Percentiles rank a stretch among this genome's conserved stretches.
phyloP scores from a whole-genome alignment of 2,329 filamentous ascomycete genomes.

The Pyrenochaeta sp. region DNA sequence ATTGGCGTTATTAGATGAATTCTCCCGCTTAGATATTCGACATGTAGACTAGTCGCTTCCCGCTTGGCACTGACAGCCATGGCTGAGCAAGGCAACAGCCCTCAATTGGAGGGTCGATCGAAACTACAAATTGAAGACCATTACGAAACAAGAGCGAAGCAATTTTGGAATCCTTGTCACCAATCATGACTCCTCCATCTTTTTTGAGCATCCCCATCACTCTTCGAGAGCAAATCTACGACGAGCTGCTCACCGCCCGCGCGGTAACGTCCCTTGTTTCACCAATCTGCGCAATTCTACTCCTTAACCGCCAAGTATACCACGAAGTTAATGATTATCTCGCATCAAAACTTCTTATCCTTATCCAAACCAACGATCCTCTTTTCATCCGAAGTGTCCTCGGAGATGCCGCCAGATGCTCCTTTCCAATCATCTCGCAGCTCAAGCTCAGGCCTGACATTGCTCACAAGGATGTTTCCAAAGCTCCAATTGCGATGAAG shows the following conservation, averaged over 20 bases:
- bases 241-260: neutral
- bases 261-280: neutral
- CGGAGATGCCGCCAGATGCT: neutral
- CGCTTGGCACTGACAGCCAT: neutral
- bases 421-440: conserved; percentile 7
- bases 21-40: conserved; percentile 42
- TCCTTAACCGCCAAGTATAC: conserved; percentile 5
- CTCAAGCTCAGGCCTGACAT: conserved; percentile 3
- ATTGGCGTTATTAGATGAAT: neutral
- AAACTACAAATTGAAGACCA: neutral
- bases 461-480: neutral
- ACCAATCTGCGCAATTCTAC: conserved; percentile 7
- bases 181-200: neutral
- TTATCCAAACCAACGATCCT: conserved; percentile 8
- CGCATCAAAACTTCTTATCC: conserved; percentile 3
- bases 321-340: conserved; percentile 4
- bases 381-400: neutral
- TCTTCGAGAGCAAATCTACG: conserved; percentile 9
- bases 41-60: conserved; percentile 10
- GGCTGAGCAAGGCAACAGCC: neutral
- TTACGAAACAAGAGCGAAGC: neutral
- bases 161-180: no score
- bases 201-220: conserved; percentile 4
- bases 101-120: neutral
- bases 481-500: conserved; percentile 11